Percentiles rank a stretch among this genome's conserved stretches.
Conservation (phyloP, 2,329 filamentous ascomycete species). For the Niveomyces coronatus region DNA sequence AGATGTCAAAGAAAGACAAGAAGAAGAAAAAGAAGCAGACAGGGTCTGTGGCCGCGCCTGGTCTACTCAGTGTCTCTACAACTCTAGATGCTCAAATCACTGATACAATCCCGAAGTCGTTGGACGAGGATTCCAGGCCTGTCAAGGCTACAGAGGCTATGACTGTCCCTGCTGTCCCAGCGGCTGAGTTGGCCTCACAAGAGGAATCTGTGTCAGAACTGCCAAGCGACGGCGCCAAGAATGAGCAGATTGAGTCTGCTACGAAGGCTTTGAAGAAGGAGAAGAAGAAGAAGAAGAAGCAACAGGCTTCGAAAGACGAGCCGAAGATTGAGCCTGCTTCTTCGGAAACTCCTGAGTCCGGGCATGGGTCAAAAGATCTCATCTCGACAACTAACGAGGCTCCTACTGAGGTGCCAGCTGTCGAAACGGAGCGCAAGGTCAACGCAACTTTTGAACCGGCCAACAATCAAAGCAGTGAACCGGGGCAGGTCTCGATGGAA, state of each 20-base stretch:
- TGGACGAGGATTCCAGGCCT: too few species aligned
- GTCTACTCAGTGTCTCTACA: too few species aligned
- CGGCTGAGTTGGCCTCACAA: too few species aligned
- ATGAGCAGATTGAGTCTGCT: slow-evolving; percentile 21
- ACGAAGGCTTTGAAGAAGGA: slow-evolving; percentile 21
- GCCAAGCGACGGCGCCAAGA: slow-evolving; percentile 13
- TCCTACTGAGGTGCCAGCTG: neutral
- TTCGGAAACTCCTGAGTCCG: slow-evolving; percentile 9
- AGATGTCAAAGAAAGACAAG: slow-evolving; percentile 25
- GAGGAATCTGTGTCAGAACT: slow-evolving; percentile 8
- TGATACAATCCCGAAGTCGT: too few species aligned
- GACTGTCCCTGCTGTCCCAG: too few species aligned
- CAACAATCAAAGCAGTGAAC: too few species aligned
- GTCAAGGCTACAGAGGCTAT: too few species aligned
- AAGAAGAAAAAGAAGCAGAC: slow-evolving; percentile 24
- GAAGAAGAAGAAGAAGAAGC: slow-evolving; percentile 21
- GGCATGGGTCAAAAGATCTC: neutral
- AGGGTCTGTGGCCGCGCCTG: slow-evolving; percentile 12
- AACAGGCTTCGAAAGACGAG: slow-evolving; percentile 1
- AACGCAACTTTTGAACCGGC: too few species aligned
- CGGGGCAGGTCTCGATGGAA: too few species aligned
- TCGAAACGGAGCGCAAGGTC: neutral
- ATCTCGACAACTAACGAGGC: neutral
- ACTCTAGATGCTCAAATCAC: too few species aligned
- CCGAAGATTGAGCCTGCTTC: slow-evolving; percentile 2